These are phyloP conservation scores for Tricholomella constricta DNA, from an alignment of 768 basidiomycete genomes.

Conservation along the genomic window DNA sequence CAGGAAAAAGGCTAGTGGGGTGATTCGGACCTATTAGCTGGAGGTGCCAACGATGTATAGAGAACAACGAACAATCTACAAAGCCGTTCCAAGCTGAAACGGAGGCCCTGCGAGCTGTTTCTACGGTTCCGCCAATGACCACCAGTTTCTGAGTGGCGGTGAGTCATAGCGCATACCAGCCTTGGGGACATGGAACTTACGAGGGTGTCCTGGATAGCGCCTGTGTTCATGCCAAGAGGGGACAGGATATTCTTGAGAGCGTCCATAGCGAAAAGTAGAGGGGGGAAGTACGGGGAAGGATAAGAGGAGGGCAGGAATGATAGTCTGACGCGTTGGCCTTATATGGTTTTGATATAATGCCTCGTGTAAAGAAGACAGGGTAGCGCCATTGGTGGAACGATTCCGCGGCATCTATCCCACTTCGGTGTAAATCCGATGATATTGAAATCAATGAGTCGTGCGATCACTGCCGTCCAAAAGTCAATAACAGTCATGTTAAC, in stretches of 20 bases:
- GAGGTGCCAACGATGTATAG: background rate
- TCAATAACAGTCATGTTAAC: constrained; percentile 12
- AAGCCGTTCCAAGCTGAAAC: constrained; percentile 90
- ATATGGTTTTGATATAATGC: constrained; percentile 42
- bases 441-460: constrained; percentile 13
- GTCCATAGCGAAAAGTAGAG: constrained; percentile 54
- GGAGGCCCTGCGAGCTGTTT: constrained; percentile 80
- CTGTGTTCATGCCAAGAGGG: constrained; percentile 66
- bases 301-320: constrained; percentile 33
- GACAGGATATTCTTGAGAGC: constrained; percentile 69
- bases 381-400: constrained; percentile 27
- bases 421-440: constrained; percentile 16
- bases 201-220: constrained; percentile 77
- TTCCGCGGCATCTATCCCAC: constrained; percentile 25
- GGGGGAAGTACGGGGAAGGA: constrained; percentile 31
- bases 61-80: constrained; percentile 66
- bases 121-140: constrained; percentile 87
- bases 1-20: constrained; percentile 71
- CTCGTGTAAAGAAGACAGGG: constrained; percentile 46
- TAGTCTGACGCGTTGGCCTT: constrained; percentile 44
- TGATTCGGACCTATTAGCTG: constrained; percentile 7
- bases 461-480: constrained; percentile 10
- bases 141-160: constrained; percentile 68
- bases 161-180: constrained; percentile 12
- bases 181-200: constrained; percentile 39